A percentile compares a stretch with the other conserved stretches of the same genome.
Evolutionary conservation across 805 yeast species (phyloP).

Genomic region (Zygoascus tannicola): DNA sequence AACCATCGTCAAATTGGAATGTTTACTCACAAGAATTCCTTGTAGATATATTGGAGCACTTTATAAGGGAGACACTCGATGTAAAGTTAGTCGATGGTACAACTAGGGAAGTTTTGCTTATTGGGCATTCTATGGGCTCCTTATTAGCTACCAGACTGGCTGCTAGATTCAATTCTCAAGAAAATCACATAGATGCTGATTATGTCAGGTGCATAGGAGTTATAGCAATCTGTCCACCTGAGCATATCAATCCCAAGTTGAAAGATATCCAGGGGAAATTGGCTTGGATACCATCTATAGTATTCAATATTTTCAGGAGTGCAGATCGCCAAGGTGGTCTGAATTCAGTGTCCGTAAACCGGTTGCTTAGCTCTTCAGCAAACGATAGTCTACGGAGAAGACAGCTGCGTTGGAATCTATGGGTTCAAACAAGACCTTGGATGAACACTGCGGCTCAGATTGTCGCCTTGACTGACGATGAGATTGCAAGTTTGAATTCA

Average conservation of each 20-base stretch:
- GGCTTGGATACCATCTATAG: slow-evolving; percentile 21
- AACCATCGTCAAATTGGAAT: slow-evolving; percentile 22
- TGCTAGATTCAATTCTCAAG: slow-evolving; percentile 14
- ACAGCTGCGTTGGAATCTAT: slow-evolving; percentile 66
- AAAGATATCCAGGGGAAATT: slow-evolving; percentile 15
- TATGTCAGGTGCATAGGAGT: slow-evolving; percentile 24
- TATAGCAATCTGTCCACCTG: slow-evolving; percentile 30
- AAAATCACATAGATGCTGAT: neutral
- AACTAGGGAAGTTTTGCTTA: slow-evolving; percentile 28
- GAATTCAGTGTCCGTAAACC: slow-evolving; percentile 46
- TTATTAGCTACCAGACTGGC: slow-evolving; percentile 42
- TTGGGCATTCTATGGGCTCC: slow-evolving; percentile 75
- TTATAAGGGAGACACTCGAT: slow-evolving; percentile 21
- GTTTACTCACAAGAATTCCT: slow-evolving; percentile 35
- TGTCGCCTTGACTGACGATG: slow-evolving; percentile 34
- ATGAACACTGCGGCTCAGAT: slow-evolving; percentile 47
- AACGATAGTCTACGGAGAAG: slow-evolving; percentile 37
- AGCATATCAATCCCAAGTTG: slow-evolving; percentile 13
- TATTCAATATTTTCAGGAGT: slow-evolving; percentile 48
- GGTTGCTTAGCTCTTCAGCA: slow-evolving; percentile 38
- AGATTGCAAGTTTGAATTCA: slow-evolving; percentile 32
- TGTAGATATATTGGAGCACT: slow-evolving; percentile 29
- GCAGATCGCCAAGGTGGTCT: slow-evolving; percentile 58
- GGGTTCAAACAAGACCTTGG: slow-evolving; percentile 46
- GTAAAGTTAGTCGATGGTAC: slow-evolving; percentile 21